Base-by-base conservation (phyloP, 345 rosid genomes). In the Linum tenue region DNA sequence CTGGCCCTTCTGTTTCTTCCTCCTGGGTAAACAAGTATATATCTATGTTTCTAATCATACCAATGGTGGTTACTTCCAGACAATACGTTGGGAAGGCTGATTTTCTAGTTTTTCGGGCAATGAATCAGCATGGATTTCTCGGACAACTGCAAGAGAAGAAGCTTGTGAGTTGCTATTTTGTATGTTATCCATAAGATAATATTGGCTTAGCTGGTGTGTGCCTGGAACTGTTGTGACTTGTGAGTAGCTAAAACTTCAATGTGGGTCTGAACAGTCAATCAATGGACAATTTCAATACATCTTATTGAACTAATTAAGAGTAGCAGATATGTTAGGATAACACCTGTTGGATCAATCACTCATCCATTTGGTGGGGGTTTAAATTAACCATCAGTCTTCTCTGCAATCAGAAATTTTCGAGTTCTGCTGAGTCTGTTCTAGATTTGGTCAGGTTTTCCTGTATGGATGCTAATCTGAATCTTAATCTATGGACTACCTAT, bases 91-190 rank as follows among this genome's bases (percentile, higher is more conserved):
- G 95, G 67, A 94, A 94, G 82, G 95, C 96, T 55, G 97, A 87
- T 84, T 91, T 87, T 77, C 85, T 91, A 62, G 99, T 85, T 66
- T 94, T 94, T 75, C 92, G 96, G 55, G 92, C 99, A 56, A 81
- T 91, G 97, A 87, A 85, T 81, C 96, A 85, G 70, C 99, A 94
- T 78, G 95, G 95, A 42, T 88, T 90, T 75, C 91, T 94, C 62
- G 97, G 91, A 68, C 96, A 88, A 67, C 83, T 94, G 64, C 99
- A 88, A 79, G 96, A 90, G 72, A 94, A 94, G 82, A 94, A 94
- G 78, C 99, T 94, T 76, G 99, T 94, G 76, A 85, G 95, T 84
- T 59, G 41, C 70, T 65, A 57, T 17, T 22, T 51, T 7, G 38
- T 5, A 17, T 57, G 3, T 57, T 37, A 35, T 37, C 60, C 38